Conservation (phyloP, 2,329 filamentous ascomycete species). For the Alternaria sp. region DNA sequence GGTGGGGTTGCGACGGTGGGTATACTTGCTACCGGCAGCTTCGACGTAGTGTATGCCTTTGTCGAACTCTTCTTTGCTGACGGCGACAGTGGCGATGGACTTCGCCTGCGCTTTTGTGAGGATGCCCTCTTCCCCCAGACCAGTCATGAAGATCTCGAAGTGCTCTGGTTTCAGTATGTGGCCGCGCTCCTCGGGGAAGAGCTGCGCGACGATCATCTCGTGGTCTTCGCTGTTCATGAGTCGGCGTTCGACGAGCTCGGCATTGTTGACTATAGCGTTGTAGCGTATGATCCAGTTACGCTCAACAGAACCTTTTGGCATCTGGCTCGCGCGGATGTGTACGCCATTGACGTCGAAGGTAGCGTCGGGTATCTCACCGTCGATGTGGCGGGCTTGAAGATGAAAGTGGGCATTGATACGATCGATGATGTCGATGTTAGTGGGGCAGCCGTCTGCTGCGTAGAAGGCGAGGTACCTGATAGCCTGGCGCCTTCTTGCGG, state of each 20-base stretch:
- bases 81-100: not conserved
- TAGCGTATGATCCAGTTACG: slow-evolving; percentile 13
- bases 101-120: slow-evolving; percentile 3
- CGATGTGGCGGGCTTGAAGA: not conserved
- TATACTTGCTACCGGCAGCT: not conserved
- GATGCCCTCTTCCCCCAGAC: slow-evolving; percentile 9
- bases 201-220: slow-evolving; percentile 10
- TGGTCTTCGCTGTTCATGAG: slow-evolving; percentile 8
- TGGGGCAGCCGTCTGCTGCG: slow-evolving; percentile 7
- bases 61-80: slow-evolving; percentile 9
- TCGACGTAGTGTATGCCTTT: not conserved
- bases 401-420: slow-evolving; percentile 6
- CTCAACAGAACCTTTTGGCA: slow-evolving; percentile 7
- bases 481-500: not conserved
- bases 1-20: not conserved
- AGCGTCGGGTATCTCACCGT: not conserved
- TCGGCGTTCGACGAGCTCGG: slow-evolving; percentile 3
- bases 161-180: slow-evolving; percentile 8
- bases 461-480: slow-evolving; percentile 3
- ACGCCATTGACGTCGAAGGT: slow-evolving; percentile 5
- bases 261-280: slow-evolving; percentile 2
- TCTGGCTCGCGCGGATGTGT: not conserved
- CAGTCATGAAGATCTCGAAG: slow-evolving; percentile 14
- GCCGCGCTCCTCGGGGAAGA: slow-evolving; percentile 8
- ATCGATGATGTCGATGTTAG: slow-evolving; percentile 4